phyloP scores from a whole-genome alignment of 257 asterid genomes.

The Knoxia roxburghii region DNA sequence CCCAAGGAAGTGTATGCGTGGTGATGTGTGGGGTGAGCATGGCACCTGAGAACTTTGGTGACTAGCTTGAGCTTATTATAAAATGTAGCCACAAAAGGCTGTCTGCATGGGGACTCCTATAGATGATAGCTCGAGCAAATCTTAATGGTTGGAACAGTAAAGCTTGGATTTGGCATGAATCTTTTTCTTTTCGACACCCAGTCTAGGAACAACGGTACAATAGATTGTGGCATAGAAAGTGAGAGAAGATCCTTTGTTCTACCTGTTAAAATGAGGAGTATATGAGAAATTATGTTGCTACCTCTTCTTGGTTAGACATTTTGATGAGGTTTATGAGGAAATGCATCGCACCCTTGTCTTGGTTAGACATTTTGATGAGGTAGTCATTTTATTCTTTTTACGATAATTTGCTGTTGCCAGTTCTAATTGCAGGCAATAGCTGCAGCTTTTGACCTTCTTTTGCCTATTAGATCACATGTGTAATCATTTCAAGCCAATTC shows the following conservation, averaged over 20 bases:
- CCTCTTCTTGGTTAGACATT: too few relatives aligned
- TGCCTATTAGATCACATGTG: not conserved
- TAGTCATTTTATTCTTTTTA: not conserved
- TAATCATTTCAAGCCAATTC: too few relatives aligned
- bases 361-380: not conserved
- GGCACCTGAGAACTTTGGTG: not conserved
- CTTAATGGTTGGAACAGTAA: not conserved
- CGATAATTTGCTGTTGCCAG: not conserved
- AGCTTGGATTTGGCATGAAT: not conserved
- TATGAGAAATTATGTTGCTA: too few relatives aligned
- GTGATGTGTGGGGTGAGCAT: conserved; percentile 3
- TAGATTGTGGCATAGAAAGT: not conserved
- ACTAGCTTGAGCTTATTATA: not conserved
- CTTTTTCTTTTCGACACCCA: too few relatives aligned
- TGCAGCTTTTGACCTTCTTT: not conserved
- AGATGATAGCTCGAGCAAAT: not conserved
- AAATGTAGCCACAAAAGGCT: not conserved
- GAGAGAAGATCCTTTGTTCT: not conserved
- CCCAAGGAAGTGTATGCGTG: not conserved
- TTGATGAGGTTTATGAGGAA: not conserved
- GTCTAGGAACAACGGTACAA: not conserved
- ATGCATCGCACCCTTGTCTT: not conserved
- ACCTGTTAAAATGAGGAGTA: too few relatives aligned
- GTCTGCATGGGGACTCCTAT: not conserved
- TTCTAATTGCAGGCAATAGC: not conserved